A percentile compares a stretch with the other conserved stretches of the same genome.
Conservation (phyloP, 139 green algal species). For the Closterium sp. region DNA sequence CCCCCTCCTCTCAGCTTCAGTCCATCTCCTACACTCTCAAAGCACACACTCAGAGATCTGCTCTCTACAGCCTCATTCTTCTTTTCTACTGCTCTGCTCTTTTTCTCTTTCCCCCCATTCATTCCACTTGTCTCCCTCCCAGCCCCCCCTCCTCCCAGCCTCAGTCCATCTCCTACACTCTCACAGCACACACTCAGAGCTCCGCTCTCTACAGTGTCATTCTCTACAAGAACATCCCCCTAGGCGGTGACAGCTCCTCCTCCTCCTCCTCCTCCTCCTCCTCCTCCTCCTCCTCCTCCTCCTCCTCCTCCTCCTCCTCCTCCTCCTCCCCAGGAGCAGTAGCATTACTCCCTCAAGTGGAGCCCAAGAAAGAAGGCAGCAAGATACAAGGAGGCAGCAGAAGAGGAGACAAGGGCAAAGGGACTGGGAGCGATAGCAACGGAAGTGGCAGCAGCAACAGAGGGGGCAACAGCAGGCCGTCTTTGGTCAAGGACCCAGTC, state of each 20-base stretch:
- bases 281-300: background rate
- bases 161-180: background rate
- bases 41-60: background rate
- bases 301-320: no score
- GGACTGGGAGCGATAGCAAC: background rate
- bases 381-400: background rate
- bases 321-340: background rate
- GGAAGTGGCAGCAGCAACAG: background rate
- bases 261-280: background rate
- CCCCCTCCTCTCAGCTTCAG: background rate
- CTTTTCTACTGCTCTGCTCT: no score
- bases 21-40: background rate
- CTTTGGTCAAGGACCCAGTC: background rate
- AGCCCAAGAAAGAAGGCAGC: background rate
- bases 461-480: background rate
- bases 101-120: no score
- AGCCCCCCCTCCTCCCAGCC: background rate
- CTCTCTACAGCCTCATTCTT: no score
- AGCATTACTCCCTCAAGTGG: background rate
- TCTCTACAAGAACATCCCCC: background rate
- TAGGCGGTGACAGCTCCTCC: background rate
- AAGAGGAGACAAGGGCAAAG: background rate
- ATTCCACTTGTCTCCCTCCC: background rate
- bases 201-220: background rate
- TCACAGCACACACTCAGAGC: background rate